These are phyloP conservation scores for Jaminaea rosea DNA, from an alignment of 1,284 basidiomycete genomes.

Conservation along the genomic window DNA sequence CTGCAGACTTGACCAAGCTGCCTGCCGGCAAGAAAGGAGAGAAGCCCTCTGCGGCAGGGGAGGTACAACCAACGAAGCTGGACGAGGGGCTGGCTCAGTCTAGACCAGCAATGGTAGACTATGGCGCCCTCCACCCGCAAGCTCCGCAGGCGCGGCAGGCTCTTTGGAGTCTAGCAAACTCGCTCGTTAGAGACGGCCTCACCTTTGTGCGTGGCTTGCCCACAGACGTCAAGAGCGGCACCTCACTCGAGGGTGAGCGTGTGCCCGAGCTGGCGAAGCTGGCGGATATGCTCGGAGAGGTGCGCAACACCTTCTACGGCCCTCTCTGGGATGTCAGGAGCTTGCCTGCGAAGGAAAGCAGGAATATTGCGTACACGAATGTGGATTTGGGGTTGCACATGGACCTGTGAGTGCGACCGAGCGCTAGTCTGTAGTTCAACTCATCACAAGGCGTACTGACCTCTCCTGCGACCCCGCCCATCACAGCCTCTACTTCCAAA, in stretches of 20 bases:
- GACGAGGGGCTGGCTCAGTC: slow-evolving; percentile 2
- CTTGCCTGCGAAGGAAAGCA: slow-evolving; percentile 53
- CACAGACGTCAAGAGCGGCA: slow-evolving; percentile 46
- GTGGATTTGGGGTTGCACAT: slow-evolving; percentile 81
- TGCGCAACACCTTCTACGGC: slow-evolving; percentile 85
- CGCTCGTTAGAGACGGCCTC: slow-evolving; percentile 53
- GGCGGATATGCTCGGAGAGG: slow-evolving; percentile 59
- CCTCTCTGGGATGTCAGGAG: slow-evolving; percentile 78
- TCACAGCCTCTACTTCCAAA: slow-evolving; percentile 44
- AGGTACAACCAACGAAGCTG: not conserved
- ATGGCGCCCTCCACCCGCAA: not conserved
- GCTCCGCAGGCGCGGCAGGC: slow-evolving; percentile 15
- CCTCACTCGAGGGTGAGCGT: slow-evolving; percentile 10
- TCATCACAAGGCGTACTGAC: no score
- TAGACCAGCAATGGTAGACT: slow-evolving; percentile 1
- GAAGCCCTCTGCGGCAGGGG: not conserved
- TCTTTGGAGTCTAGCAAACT: slow-evolving; percentile 26
- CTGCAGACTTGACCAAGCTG: slow-evolving; percentile 20
- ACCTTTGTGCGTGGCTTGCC: slow-evolving; percentile 57
- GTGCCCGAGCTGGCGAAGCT: slow-evolving; percentile 16
- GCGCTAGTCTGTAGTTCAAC: no score
- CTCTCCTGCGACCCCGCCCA: no score
- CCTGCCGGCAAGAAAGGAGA: not conserved
- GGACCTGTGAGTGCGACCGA: no score
- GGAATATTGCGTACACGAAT: slow-evolving; percentile 92